Percentiles rank a stretch among this genome's conserved stretches.
phyloP scores from a whole-genome alignment of 176 grass and related monocot genomes.

The Zea mays region Zm-B73-REFERENCE-NAM-5.0 NC_050096.1:297126001-297126500 shows the following conservation, averaged over 20 bases:
- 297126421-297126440: slow-evolving; percentile 97
- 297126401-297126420: slow-evolving; percentile 99
- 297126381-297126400: slow-evolving; percentile 97
- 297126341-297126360: slow-evolving; percentile 32
- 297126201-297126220: background rate
- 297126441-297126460: slow-evolving; percentile 1
- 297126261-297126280: background rate
- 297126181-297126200: background rate
- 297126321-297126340: slow-evolving; percentile 7
- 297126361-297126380: slow-evolving; percentile 89
- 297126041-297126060: background rate
- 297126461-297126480: background rate
- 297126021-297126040: slow-evolving; percentile 1
- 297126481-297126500: slow-evolving; percentile 16
- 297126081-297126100: slow-evolving; percentile 98
- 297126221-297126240: slow-evolving; percentile 9
- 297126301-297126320: background rate
- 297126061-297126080: slow-evolving; percentile 3
- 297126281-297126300: background rate
- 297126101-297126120: slow-evolving; percentile 99
- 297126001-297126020: slow-evolving; percentile 39
- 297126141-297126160: slow-evolving; percentile 96
- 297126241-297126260: background rate
- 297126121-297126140: slow-evolving; percentile 98
- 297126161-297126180: background rate